Conservation (phyloP, 306 rosid genomes). For the Potentilla sterilis region DNA sequence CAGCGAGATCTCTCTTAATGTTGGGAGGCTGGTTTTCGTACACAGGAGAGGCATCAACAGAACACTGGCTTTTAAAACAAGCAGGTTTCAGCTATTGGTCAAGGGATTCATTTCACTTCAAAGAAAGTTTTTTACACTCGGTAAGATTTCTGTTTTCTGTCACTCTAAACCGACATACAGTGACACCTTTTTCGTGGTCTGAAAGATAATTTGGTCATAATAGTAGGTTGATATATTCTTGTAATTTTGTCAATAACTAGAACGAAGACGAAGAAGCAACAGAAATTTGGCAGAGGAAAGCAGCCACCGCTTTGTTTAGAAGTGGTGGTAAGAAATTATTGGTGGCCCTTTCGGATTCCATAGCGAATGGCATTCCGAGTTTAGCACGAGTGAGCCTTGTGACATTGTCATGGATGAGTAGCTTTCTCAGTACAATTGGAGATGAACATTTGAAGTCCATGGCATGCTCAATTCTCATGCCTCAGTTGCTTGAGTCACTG, state of each 20-base stretch:
- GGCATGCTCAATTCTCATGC: conserved; percentile 53
- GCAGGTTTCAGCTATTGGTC: conserved; percentile 57
- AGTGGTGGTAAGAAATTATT: conserved; percentile 54
- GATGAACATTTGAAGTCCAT: conserved; percentile 39
- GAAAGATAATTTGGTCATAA: neutral
- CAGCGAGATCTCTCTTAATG: conserved; percentile 61
- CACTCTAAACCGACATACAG: neutral
- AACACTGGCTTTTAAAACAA: conserved; percentile 56
- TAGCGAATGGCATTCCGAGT: conserved; percentile 52
- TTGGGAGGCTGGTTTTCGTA: conserved; percentile 65
- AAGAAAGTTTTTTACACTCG: conserved; percentile 35
- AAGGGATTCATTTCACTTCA: conserved; percentile 35
- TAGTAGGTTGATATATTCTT: conserved; percentile 9
- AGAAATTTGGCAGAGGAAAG: conserved; percentile 64
- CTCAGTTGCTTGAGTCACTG: conserved; percentile 50
- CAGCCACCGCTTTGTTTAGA: conserved; percentile 49
- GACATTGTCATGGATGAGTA: conserved; percentile 72
- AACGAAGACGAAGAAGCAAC: conserved; percentile 52
- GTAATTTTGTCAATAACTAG: conserved; percentile 22
- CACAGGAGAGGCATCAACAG: conserved; percentile 54
- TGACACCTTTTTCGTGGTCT: neutral
- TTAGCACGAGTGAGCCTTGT: conserved; percentile 69
- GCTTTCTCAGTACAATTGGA: conserved; percentile 40
- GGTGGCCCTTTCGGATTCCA: conserved; percentile 57
- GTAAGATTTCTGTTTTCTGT: conserved; percentile 25